phyloP scores from a whole-genome alignment of 2,329 filamentous ascomycete species.

The Fusarium clavum region DNA sequence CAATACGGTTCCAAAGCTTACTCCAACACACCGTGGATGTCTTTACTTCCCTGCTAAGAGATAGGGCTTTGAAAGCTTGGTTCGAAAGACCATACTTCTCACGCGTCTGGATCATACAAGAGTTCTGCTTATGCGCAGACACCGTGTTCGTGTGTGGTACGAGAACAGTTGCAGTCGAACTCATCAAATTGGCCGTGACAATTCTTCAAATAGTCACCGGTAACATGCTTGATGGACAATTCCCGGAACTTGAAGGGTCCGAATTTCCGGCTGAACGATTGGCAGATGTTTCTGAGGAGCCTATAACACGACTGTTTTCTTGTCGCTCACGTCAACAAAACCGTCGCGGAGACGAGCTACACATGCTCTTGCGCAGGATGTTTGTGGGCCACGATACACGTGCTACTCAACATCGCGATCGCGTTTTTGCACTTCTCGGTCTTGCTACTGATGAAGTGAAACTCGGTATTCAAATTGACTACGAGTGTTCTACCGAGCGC shows the following conservation, averaged over 20 bases:
- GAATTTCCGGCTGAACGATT: background rate
- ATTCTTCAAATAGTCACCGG: background rate
- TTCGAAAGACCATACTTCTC: slow-evolving; percentile 1
- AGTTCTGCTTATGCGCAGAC: background rate
- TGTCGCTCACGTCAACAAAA: background rate
- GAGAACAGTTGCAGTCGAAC: background rate
- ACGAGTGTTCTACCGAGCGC: background rate
- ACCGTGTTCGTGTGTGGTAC: background rate
- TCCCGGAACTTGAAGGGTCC: fast-evolving
- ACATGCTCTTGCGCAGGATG: background rate
- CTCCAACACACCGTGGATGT: fast-evolving
- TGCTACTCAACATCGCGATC: background rate
- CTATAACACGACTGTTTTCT: background rate
- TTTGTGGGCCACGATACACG: background rate
- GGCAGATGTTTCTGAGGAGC: background rate
- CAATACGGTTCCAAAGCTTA: background rate
- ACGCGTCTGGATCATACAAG: slow-evolving; percentile 6
- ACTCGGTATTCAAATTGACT: background rate
- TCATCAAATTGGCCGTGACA: background rate
- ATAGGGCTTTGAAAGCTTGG: background rate
- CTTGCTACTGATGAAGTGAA: background rate
- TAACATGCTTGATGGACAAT: background rate
- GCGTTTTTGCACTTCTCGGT: background rate
- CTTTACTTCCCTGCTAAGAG: background rate
- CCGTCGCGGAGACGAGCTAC: background rate